Evolutionary conservation across 257 asterid genomes (phyloP).

Genomic region (Nicotiana undulata): DNA sequence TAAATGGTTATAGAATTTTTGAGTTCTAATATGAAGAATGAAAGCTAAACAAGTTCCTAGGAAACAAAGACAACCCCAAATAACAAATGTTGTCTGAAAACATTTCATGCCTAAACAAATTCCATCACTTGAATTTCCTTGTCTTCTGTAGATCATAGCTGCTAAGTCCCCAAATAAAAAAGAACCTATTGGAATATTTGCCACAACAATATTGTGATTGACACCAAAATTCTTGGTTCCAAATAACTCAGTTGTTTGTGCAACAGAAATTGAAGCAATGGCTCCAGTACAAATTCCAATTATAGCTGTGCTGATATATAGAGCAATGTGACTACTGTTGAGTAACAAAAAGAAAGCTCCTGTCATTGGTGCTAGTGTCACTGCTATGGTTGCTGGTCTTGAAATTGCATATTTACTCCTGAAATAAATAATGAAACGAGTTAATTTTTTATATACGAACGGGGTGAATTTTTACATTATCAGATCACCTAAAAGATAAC

Average conservation of each 20-base stretch:
- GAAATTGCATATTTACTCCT: constrained; percentile 41
- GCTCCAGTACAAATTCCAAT: constrained; percentile 71
- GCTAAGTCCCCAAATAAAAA: constrained; percentile 62
- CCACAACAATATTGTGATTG: constrained; percentile 62
- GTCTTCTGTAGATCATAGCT: constrained; percentile 40
- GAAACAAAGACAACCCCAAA: constrained; percentile 58
- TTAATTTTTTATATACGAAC: neutral
- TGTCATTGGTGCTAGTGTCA: constrained; percentile 63
- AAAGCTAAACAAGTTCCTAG: constrained; percentile 45
- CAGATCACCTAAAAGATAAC: too few species aligned
- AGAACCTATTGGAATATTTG: constrained; percentile 63
- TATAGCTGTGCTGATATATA: constrained; percentile 52
- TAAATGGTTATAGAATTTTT: constrained; percentile 17
- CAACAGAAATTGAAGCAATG: constrained; percentile 55
- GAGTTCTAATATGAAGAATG: constrained; percentile 42
- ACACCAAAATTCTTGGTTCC: constrained; percentile 58
- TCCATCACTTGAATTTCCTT: constrained; percentile 5
- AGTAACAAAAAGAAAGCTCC: constrained; percentile 61
- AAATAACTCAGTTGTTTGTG: constrained; percentile 57
- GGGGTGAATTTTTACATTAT: neutral
- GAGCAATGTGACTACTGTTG: constrained; percentile 8
- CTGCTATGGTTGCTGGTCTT: constrained; percentile 52
- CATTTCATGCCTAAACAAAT: constrained; percentile 49
- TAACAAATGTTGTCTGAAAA: constrained; percentile 38
- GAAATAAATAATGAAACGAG: neutral